Evolutionary conservation across 1,139 yeast species (phyloP).

Genomic region (Protomyces inundatus): DNA sequence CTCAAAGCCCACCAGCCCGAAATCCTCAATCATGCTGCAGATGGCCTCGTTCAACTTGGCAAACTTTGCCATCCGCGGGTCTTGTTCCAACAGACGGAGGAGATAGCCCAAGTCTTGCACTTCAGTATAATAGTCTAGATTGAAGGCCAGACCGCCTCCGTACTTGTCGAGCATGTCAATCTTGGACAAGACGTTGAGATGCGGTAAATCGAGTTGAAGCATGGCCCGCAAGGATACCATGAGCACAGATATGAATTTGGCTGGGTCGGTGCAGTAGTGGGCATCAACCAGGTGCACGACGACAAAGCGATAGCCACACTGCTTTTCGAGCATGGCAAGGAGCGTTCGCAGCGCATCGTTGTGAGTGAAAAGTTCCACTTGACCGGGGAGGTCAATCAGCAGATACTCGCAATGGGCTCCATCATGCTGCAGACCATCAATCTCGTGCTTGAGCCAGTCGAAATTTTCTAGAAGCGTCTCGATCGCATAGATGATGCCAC

Average conservation of each 20-base stretch:
- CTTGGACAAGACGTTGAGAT: slow-evolving; percentile 83
- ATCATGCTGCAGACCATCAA: slow-evolving; percentile 60
- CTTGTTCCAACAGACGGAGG: slow-evolving; percentile 64
- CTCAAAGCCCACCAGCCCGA: slow-evolving; percentile 79
- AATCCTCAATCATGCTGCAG: slow-evolving; percentile 80
- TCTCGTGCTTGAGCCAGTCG: slow-evolving; percentile 71
- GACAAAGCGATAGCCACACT: slow-evolving; percentile 56
- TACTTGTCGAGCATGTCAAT: slow-evolving; percentile 74
- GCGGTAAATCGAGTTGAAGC: slow-evolving; percentile 90
- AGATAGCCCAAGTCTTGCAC: slow-evolving; percentile 75
- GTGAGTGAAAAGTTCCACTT: slow-evolving; percentile 90
- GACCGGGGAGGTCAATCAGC: slow-evolving; percentile 89
- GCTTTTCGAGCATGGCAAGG: slow-evolving; percentile 56
- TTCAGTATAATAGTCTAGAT: slow-evolving; percentile 81
- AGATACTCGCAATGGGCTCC: slow-evolving; percentile 45
- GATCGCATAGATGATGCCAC: slow-evolving; percentile 83
- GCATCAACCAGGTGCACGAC: slow-evolving; percentile 86
- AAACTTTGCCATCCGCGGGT: slow-evolving; percentile 55
- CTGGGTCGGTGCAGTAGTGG: slow-evolving; percentile 76
- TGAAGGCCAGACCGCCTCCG: slow-evolving; percentile 47
- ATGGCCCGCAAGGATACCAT: slow-evolving; percentile 80
- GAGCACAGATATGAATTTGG: slow-evolving; percentile 82
- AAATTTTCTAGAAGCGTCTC: slow-evolving; percentile 53
- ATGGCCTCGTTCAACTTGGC: slow-evolving; percentile 69
- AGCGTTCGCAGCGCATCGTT: slow-evolving; percentile 73